Conservation (phyloP, 495 filamentous ascomycete species). For the Gamarada debralockiae region DNA sequence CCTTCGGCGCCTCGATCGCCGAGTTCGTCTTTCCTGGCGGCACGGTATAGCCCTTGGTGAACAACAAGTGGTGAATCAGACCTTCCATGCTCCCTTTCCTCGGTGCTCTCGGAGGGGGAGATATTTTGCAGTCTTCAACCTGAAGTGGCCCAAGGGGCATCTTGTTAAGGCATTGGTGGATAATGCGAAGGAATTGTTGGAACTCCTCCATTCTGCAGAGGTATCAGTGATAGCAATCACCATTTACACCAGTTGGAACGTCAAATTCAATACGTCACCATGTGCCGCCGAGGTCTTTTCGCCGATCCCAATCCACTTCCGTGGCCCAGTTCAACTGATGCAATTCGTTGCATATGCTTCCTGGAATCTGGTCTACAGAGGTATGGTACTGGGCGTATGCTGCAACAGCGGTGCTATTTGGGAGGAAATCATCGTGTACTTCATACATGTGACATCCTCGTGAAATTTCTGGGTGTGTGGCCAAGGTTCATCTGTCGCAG, state of each 20-base stretch:
- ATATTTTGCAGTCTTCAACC: conserved; percentile 98
- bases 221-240: conserved; percentile 98
- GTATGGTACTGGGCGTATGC: no score
- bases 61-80: conserved; percentile 97
- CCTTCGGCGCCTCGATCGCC: conserved; percentile 97
- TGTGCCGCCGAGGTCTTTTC: no score
- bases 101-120: conserved; percentile 87
- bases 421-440: no score
- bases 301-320: no score
- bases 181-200: conserved; percentile 93
- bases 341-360: no score
- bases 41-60: conserved; percentile 95
- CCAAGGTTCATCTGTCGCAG: no score
- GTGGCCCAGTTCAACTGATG: no score
- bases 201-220: conserved; percentile 99
- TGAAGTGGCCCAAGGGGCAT: conserved; percentile 93
- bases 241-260: conserved; percentile 92
- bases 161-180: conserved; percentile 97
- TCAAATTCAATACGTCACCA: conserved; percentile 97
- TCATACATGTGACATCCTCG: no score
- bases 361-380: no score
- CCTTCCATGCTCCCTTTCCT: conserved; percentile 99
- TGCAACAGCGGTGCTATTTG: no score
- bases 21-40: conserved; percentile 97
- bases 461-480: no score